Percentiles rank a stretch among this genome's conserved stretches.
These are phyloP conservation scores for Sporothrix schenckii DNA, from an alignment of 2,329 filamentous ascomycete genomes.

Conservation along the genomic window DNA sequence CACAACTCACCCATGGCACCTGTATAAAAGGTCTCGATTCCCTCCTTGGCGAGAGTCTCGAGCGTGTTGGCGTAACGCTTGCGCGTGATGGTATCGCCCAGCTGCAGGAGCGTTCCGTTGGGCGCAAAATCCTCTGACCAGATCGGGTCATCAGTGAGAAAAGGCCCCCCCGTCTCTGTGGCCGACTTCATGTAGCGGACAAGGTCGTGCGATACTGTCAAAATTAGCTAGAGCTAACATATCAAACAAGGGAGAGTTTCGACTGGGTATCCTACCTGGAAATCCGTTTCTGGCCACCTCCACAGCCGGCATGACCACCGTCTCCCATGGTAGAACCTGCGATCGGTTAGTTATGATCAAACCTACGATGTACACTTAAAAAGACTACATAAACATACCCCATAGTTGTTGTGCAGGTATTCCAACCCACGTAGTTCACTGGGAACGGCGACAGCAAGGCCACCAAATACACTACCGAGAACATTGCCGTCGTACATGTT, in stretches of 20 bases:
- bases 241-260: background rate
- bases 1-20: slow-evolving; percentile 43
- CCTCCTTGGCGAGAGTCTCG: slow-evolving; percentile 72
- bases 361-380: too few relatives aligned
- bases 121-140: slow-evolving; percentile 92
- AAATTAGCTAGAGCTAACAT: background rate
- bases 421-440: slow-evolving; percentile 78
- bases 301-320: slow-evolving; percentile 73
- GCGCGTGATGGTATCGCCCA: slow-evolving; percentile 78
- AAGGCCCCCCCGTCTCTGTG: slow-evolving; percentile 51
- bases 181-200: slow-evolving; percentile 68
- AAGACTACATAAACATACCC: slow-evolving; percentile 47
- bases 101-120: slow-evolving; percentile 67
- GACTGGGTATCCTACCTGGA: slow-evolving; percentile 42
- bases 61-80: slow-evolving; percentile 78
- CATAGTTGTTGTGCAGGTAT: slow-evolving; percentile 73
- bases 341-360: background rate
- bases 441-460: slow-evolving; percentile 71
- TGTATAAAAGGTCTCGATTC: slow-evolving; percentile 50
- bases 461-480: slow-evolving; percentile 68
- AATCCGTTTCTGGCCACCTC: slow-evolving; percentile 75
- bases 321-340: slow-evolving; percentile 66
- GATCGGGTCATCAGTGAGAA: slow-evolving; percentile 71
- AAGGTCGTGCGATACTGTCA: slow-evolving; percentile 69
- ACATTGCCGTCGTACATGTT: slow-evolving; percentile 82